Evolutionary conservation across 2,329 filamentous ascomycete genomes (phyloP), one percentile per base, ranked within the genome.

Genomic region (Xylariaceae sp.): DNA sequence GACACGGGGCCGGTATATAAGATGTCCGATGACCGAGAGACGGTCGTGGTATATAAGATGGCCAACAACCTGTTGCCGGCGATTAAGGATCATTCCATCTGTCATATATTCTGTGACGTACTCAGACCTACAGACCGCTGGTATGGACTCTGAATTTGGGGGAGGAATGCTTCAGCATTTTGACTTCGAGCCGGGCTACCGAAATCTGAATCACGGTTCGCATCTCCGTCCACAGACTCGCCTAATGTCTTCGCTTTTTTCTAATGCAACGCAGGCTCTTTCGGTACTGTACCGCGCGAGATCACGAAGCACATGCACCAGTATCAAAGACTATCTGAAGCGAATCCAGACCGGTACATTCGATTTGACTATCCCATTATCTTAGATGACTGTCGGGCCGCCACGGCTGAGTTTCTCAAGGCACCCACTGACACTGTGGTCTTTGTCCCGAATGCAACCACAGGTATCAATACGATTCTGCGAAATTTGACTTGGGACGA

Each of bases 401-500:
- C 82, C 3, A 69, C 91, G 4, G 85, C 87, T 1, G 63, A 70
- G 20, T 59, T 88, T 19, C 69, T 96, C 49, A 79, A 86, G 49
- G 84, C 79, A 0, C 81, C 84, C 0, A 60, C 72, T 1, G 74
- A 83, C 8, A 81, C 83, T 8, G 70, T 87, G 32, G 89, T 95
- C 1, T 84, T 94, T 53, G 82, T 95, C 1, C 71, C 79, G 46
- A 96, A 96, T 63, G 88, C 90, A 11, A 94, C 88, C 0, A 83
- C 79, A 0, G 88, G 80, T 20, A 67, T 90, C 37, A 92, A 93
- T 67, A 87, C 82, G 0, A 79, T 95, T 5, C 75, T 95, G n/a
- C 80, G 85, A 34, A 91, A 86, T 61, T 65, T 96, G 2, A 60
- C 63, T 1, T 95, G 83, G 75, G 64, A 79, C 29, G 63, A 72